Conservation (phyloP, 2,329 filamentous ascomycete genomes). For the Pestalotiopsis sp. region DNA sequence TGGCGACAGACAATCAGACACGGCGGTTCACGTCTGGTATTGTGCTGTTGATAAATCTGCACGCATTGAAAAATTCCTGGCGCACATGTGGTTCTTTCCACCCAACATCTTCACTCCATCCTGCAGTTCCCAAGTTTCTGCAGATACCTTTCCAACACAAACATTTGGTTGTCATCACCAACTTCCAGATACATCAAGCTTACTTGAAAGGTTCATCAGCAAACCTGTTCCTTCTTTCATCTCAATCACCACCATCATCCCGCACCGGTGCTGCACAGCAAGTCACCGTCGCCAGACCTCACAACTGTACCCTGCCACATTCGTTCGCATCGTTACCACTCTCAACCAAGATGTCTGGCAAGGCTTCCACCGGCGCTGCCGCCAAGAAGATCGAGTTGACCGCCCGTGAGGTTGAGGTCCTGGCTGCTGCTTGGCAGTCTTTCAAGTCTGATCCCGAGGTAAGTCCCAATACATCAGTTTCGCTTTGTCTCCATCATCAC, state of each 20-base stretch:
- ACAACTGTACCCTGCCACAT: background rate
- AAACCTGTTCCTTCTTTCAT: too few species aligned
- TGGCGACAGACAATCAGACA: background rate
- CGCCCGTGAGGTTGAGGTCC: conserved; percentile 3
- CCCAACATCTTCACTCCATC: too few species aligned
- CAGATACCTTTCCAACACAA: too few species aligned
- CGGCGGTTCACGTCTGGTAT: background rate
- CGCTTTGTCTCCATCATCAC: background rate
- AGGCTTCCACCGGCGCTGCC: background rate
- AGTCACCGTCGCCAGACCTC: background rate
- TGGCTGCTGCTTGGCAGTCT: conserved; percentile 1
- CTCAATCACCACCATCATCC: too few species aligned
- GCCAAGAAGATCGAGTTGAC: conserved; percentile 10
- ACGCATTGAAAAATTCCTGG: too few species aligned
- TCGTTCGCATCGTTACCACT: background rate
- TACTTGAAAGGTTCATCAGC: too few species aligned
- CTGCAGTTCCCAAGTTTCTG: too few species aligned
- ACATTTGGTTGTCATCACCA: too few species aligned
- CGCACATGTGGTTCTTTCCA: too few species aligned
- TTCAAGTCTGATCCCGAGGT: conserved; percentile 5
- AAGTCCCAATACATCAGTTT: background rate
- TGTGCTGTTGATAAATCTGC: background rate
- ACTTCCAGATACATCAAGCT: too few species aligned
- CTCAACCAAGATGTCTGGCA: background rate
- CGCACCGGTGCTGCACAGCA: background rate